Evolutionary conservation across 2,329 filamentous ascomycete genomes (phyloP).

Genomic region (Ascochyta viciae-villosae): DNA sequence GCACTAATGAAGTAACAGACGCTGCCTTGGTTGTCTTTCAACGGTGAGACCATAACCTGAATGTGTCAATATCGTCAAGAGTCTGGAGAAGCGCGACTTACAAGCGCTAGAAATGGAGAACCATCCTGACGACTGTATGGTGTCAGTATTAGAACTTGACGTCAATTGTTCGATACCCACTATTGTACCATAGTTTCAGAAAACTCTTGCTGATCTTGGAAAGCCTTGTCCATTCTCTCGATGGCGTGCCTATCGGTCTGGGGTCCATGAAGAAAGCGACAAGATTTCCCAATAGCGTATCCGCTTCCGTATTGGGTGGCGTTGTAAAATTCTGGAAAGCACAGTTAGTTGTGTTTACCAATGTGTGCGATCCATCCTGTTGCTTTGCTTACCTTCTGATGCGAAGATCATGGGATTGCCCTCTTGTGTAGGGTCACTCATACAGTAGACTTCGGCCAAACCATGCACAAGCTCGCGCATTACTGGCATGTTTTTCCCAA

Average conservation of each 20-base stretch:
- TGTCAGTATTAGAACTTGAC: slow-evolving; percentile 1
- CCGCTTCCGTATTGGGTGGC: slow-evolving; percentile 75
- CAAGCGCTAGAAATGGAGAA: slow-evolving; percentile 74
- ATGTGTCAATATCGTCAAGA: not conserved
- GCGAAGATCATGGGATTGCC: slow-evolving; percentile 79
- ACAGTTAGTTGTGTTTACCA: not conserved
- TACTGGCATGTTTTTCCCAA: slow-evolving; percentile 67
- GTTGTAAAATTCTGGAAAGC: slow-evolving; percentile 67
- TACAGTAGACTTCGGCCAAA: slow-evolving; percentile 75
- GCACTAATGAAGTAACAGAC: slow-evolving; percentile 74
- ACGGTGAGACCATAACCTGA: slow-evolving; percentile 65
- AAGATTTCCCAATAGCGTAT: slow-evolving; percentile 77
- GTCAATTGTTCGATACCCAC: slow-evolving; percentile 38
- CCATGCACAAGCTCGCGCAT: slow-evolving; percentile 72
- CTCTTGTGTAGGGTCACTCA: slow-evolving; percentile 72
- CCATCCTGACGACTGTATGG: slow-evolving; percentile 66
- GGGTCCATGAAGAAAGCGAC: slow-evolving; percentile 77
- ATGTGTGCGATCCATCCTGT: too few species aligned
- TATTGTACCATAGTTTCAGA: slow-evolving; percentile 78
- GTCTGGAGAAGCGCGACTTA: slow-evolving; percentile 38
- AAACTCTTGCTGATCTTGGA: slow-evolving; percentile 68
- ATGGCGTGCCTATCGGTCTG: slow-evolving; percentile 69
- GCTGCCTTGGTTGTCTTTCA: slow-evolving; percentile 69
- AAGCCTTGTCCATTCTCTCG: slow-evolving; percentile 65
- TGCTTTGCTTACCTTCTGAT: slow-evolving; percentile 64